Percentiles rank a stretch among this genome's conserved stretches.
Evolutionary conservation across 2,329 filamentous ascomycete species (phyloP).

Genomic region (Fusarium lyarnte): DNA sequence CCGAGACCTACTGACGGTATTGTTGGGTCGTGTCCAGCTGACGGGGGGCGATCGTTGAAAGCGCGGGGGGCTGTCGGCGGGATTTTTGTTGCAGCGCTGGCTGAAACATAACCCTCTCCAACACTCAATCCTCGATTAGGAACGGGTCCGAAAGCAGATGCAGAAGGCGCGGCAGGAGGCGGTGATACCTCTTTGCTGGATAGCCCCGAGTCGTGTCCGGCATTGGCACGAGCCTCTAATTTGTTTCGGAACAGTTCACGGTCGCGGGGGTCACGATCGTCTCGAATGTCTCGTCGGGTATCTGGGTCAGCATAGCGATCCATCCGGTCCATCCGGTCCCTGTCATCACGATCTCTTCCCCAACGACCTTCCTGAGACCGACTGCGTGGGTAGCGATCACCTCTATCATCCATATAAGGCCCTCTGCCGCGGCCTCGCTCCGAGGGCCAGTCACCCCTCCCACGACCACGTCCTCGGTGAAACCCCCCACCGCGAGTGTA

Average conservation of each 20-base stretch:
- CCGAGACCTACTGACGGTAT: conserved; percentile 54
- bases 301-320: conserved; percentile 56
- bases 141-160: conserved; percentile 66
- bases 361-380: conserved; percentile 73
- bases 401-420: conserved; percentile 67
- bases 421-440: conserved; percentile 65
- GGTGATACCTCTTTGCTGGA: conserved; percentile 64
- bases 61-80: conserved; percentile 65
- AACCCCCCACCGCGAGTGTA: conserved; percentile 67
- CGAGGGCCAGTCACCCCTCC: conserved; percentile 53
- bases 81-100: conserved; percentile 54
- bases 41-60: conserved; percentile 59
- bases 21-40: conserved; percentile 52
- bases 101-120: conserved; percentile 45
- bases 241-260: conserved; percentile 60
- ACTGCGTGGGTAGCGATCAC: conserved; percentile 70
- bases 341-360: conserved; percentile 65
- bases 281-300: conserved; percentile 55
- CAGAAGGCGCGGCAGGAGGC: conserved; percentile 66
- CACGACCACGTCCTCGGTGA: conserved; percentile 62
- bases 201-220: conserved; percentile 58
- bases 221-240: conserved; percentile 58
- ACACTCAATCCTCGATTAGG: conserved; percentile 56
- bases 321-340: conserved; percentile 57
- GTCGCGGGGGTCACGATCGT: conserved; percentile 59